Conservation (phyloP, 345 rosid genomes). For the Firmiana major region DNA sequence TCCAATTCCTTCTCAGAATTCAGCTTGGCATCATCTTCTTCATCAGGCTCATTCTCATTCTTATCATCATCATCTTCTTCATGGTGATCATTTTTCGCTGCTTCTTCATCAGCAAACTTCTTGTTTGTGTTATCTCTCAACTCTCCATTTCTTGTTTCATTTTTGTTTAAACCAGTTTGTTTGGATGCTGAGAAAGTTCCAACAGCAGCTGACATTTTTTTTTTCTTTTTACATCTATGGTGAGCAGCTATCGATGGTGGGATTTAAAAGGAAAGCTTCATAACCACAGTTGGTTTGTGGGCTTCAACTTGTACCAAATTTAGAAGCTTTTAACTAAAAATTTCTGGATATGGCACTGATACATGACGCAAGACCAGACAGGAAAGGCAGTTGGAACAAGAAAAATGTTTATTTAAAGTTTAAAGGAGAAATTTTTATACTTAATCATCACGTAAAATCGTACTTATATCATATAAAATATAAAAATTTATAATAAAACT, state of each 20-base stretch:
- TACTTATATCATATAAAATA: too few relatives aligned
- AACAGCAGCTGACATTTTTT: constrained; percentile 3
- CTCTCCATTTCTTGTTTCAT: not conserved
- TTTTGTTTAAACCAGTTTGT: not conserved
- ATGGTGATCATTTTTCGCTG: not conserved
- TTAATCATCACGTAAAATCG: too few relatives aligned
- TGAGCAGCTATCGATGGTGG: not conserved
- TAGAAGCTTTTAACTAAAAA: too few relatives aligned
- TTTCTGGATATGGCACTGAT: too few relatives aligned
- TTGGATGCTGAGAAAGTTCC: constrained; percentile 12
- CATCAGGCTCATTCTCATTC: constrained; percentile 14
- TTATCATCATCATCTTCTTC: not conserved
- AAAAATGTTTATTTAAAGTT: too few relatives aligned
- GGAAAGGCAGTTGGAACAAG: too few relatives aligned
- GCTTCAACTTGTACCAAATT: not conserved
- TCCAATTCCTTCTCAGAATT: constrained; percentile 20
- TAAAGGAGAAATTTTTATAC: too few relatives aligned
- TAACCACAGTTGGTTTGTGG: constrained; percentile 6
- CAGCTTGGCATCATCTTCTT: constrained; percentile 27
- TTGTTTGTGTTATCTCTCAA: not conserved
- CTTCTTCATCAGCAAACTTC: not conserved
- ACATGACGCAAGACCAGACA: too few relatives aligned
- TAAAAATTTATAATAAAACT: too few relatives aligned
- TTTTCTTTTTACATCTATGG: not conserved
- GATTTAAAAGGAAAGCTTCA: not conserved